Evolutionary conservation across 2,329 filamentous ascomycete species (phyloP).

Genomic region (Fusarium pilosicola): DNA sequence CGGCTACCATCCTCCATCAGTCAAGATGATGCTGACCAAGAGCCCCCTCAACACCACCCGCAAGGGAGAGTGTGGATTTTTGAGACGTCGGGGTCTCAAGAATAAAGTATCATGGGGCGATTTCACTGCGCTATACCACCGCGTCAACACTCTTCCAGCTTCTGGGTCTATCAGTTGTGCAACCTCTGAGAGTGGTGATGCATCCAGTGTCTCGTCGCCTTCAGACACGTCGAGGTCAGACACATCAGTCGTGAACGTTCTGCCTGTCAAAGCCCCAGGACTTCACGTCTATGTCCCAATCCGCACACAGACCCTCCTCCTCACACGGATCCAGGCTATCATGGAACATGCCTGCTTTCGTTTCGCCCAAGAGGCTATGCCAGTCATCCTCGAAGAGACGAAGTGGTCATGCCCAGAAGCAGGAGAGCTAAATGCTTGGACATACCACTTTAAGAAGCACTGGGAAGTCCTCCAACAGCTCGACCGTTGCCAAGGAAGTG

Average conservation of each 20-base stretch:
- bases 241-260: not conserved
- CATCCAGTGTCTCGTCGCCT: not conserved
- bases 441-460: not conserved
- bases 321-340: not conserved
- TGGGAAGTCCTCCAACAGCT: not conserved
- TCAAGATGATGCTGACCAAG: not conserved
- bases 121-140: not conserved
- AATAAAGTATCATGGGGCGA: not conserved
- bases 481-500: not conserved
- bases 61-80: not conserved
- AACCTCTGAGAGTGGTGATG: not conserved
- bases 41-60: not conserved
- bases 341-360: conserved; percentile 9
- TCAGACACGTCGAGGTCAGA: not conserved
- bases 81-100: too few relatives aligned
- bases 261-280: not conserved
- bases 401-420: conserved; percentile 4
- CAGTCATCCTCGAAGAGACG: not conserved
- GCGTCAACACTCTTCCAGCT: not conserved
- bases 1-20: not conserved
- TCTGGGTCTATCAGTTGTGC: not conserved
- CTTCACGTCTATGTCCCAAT: not conserved
- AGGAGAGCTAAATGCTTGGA: conserved; percentile 16
- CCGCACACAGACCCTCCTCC: not conserved
- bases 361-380: conserved; percentile 1